Base-by-base conservation (phyloP, 2,329 filamentous ascomycete genomes). In the Fusarium albidum region DNA sequence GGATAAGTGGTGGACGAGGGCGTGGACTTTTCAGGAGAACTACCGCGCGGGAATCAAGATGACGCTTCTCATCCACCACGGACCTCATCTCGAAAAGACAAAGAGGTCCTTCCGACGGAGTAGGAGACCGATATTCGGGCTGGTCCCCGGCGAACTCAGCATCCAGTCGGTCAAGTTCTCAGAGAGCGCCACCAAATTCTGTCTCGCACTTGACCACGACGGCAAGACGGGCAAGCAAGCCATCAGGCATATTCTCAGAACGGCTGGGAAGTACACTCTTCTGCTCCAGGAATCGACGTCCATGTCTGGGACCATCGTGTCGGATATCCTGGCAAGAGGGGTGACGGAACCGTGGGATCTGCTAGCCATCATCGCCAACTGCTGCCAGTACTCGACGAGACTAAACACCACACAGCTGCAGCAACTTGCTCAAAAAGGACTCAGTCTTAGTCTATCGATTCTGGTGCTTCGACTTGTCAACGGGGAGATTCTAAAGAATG, bases 21-120 rank as follows among this genome's bases (percentile, higher is more conserved):
- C 68, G 3, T 73, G 70, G 69, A 72, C 67, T 1, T 73, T 70
- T 25, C 70, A 73, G 14, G 69, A 73, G 45, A 73, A 69, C 35
- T 73, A 73, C 31, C 59, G 65, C 25, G 69, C 57, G 5, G 65
- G 66, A 2, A 28, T 32, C 12, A 28, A 55, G 0, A 73, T 73
- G 70, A 54, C 31, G 0, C 62, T 73, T 8, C 50, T 72, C 0
- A 68, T 72, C 7, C 58, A 56, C 4, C 69, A 72, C 34, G 13
- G 8, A n/a, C 21, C 29, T 5, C 48, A 47, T 0, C 46, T 66
- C 0, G 65, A 71, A 12, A 8, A 21, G 2, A 11, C 50, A 21
- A 71, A 71, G 43, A 31, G 41, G 9, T 57, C 57, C n/a, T 47
- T 52, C 8, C 59, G 33, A 0, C 18, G 27, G 1, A 37, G 41